phyloP scores from a whole-genome alignment of 352 stramenopile species.

The Phytophthora cactorum region DNA sequence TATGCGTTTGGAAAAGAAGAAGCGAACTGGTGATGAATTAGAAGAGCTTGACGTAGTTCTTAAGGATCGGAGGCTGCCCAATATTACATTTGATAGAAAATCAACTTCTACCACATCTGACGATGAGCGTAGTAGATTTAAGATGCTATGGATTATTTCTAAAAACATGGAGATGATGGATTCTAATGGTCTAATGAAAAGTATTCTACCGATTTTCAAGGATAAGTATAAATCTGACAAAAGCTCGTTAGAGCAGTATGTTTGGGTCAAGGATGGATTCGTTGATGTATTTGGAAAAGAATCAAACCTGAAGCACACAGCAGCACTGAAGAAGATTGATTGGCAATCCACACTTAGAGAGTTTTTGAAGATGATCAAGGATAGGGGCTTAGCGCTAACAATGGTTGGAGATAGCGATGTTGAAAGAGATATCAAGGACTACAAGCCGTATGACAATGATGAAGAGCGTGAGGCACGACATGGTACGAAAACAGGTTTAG shows the following conservation, averaged over 20 bases:
- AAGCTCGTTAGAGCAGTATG: too few species aligned
- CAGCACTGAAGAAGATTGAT: neutral
- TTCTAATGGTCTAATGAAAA: too few species aligned
- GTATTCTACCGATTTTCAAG: too few species aligned
- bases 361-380: conserved; percentile 11
- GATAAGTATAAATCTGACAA: too few species aligned
- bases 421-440: conserved; percentile 9
- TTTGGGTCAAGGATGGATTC: neutral
- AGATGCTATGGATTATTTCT: too few species aligned
- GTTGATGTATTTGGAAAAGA: conserved; percentile 10
- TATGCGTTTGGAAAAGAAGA: too few species aligned
- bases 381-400: conserved; percentile 3
- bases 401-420: conserved; percentile 12
- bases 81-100: too few species aligned
- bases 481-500: conserved; percentile 16
- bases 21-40: too few species aligned
- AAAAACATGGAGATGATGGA: neutral
- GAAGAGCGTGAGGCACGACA: conserved; percentile 15
- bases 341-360: conserved; percentile 16
- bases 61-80: too few species aligned
- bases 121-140: too few species aligned
- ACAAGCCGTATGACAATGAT: neutral
- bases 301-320: conserved; percentile 3
- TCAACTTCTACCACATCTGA: too few species aligned
- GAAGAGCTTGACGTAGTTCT: too few species aligned